Conservation (phyloP, 148 eudicot species). For the Silene conica region DNA sequence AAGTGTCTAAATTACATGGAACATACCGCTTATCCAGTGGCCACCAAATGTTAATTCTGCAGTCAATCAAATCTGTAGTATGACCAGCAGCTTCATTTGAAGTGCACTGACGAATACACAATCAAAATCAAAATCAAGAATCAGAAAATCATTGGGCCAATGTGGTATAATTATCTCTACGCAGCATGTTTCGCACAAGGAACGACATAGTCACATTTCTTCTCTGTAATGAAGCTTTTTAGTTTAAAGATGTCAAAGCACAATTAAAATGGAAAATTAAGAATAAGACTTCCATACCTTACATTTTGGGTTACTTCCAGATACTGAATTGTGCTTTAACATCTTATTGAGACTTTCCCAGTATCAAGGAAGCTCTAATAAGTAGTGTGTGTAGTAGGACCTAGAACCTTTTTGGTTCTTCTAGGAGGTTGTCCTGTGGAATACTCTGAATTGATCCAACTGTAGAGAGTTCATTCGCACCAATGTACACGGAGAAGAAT, state of each 20-base stretch:
- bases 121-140: slow-evolving; percentile 4
- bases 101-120: slow-evolving; percentile 52
- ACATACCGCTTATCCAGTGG: slow-evolving; percentile 84
- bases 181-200: not conserved
- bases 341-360: not conserved
- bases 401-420: not conserved
- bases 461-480: not conserved
- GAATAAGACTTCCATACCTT: not conserved
- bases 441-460: not conserved
- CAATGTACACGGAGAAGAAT: no score
- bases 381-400: not conserved
- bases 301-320: not conserved
- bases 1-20: slow-evolving; percentile 3
- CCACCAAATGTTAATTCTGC: slow-evolving; percentile 95
- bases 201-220: not conserved
- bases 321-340: not conserved
- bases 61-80: slow-evolving; percentile 66
- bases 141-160: not conserved
- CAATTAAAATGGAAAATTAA: not conserved
- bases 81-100: slow-evolving; percentile 47
- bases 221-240: not conserved
- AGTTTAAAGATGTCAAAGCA: not conserved
- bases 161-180: not conserved
- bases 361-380: not conserved
- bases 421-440: not conserved